Base-by-base conservation (phyloP, 2,329 filamentous ascomycete genomes). In the Spiromastix sp. region DNA sequence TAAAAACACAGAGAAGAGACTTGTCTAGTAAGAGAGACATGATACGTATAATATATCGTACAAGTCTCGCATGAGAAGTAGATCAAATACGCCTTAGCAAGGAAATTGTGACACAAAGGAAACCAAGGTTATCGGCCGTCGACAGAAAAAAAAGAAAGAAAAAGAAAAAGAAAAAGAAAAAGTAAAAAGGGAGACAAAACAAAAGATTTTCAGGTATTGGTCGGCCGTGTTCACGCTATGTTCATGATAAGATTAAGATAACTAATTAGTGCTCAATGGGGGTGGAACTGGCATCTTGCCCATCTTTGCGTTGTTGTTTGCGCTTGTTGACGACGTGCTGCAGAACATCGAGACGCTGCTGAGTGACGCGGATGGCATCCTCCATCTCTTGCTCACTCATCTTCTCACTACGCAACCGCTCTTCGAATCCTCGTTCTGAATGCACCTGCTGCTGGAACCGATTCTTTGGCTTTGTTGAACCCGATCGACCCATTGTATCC, bases 321-420 rank as follows among this genome's bases (percentile, higher is more conserved):
- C 70, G 76, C 52, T 68, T 71, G 42, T 74, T 71, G 34, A 89
- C 70, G 19, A 85, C 81, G 27, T 73, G 71, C 58, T 87, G 87
- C 42, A 98, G 61, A 27, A 81, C 74, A 37, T 73, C 71, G 20
- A 98, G 63, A 51, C 84, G 81, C 64, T 94, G 81, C 55, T 95
- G 85, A 2, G 89, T 95, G 19, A 93, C 74, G 36, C 74, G 68
- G 41, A 95, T 89, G 13, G 85, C 83, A 63, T 93, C 76, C 43
- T 78, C 74, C 40, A 93, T 72, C 54, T 91, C 79, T 21, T 74
- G 68, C 47, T 83, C 75, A 30, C 77, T 75, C 73, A 89, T 82
- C 31, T 70, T 76, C 38, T 79, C 76, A 48, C 79, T 72, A 16
- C 73, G 63, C 2, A 77, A 67, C 20, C 68, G 69, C 2, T 70